These are phyloP conservation scores for Kalmanozyma brasiliensis DNA, from an alignment of 1,284 basidiomycete species.

Conservation along the genomic window DNA sequence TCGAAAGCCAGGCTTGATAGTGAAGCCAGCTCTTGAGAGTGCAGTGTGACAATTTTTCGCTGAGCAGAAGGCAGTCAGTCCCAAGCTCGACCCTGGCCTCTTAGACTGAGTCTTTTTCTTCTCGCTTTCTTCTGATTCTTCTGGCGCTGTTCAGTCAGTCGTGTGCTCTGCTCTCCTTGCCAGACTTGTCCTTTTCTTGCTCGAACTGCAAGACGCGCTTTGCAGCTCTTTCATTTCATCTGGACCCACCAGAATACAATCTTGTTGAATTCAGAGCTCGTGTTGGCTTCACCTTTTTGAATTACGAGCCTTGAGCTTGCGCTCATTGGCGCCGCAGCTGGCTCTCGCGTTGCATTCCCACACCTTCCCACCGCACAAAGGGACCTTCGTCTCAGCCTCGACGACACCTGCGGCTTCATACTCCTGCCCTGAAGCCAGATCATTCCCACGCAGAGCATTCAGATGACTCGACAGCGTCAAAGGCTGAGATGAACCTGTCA, in stretches of 20 bases:
- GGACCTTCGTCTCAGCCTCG: too few relatives aligned
- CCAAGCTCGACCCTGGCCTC: conserved; percentile 1
- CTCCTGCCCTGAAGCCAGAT: too few relatives aligned
- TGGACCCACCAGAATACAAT: too few relatives aligned
- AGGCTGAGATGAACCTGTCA: too few relatives aligned
- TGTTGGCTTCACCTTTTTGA: too few relatives aligned
- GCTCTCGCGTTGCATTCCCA: conserved; percentile 4
- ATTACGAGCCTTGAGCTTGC: not conserved
- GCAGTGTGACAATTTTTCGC: conserved; percentile 36
- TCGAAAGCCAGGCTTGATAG: conserved; percentile 16
- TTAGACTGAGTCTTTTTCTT: conserved; percentile 2
- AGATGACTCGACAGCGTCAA: too few relatives aligned
- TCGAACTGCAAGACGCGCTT: conserved; percentile 7
- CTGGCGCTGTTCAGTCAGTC: not conserved
- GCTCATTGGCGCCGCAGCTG: conserved; percentile 10
- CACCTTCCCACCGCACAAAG: not conserved
- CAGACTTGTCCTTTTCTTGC: conserved; percentile 1
- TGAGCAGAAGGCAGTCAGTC: conserved; percentile 11
- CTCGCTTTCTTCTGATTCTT: conserved; percentile 5
- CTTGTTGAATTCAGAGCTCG: too few relatives aligned
- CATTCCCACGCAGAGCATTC: too few relatives aligned
- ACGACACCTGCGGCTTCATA: too few relatives aligned
- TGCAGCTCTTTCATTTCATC: too few relatives aligned
- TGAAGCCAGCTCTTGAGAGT: conserved; percentile 4
- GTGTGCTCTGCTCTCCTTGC: not conserved